Evolutionary conservation across 1,284 basidiomycete species (phyloP), one percentile per base, ranked within the genome.

Genomic region (Ustilago hordei): DNA sequence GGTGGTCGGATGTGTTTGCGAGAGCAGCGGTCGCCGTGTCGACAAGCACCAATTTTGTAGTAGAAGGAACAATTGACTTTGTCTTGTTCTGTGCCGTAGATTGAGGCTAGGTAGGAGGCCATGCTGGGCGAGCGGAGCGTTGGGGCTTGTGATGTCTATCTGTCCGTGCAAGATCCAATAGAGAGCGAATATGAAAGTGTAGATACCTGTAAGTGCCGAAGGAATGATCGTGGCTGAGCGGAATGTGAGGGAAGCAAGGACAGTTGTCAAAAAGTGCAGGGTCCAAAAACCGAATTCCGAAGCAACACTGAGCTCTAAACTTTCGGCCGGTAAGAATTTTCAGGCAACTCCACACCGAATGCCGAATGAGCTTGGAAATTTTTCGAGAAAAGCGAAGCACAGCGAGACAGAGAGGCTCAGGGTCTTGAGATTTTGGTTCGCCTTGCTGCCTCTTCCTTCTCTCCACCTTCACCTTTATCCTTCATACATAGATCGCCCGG

Each of bases 1-100:
- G 94, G 93, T 1, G 97, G 97, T 83, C 93, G 92, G 87, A 98
- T 98, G 88, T 99, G 97, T 87, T 99, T 98, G 83, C 97, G 90
- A 3, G 94, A 97, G 86, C 95, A 97, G 68, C 95, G 91, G 82
- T 97, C 95, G n/a, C 95, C 95, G 87, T 97, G 95, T 41, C 95
- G 90, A 87, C 95, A 97, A 63, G 95, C 95, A 65, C 95, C 95
- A 88, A 97, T 97, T 92, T 95, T 95, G 89, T 95, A 95, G 87
- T 95, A 95, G 88, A 95, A 95, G 2, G 94, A 95, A 85, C 94
- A 95, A 84, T 95, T 95, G 69, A 95, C 94, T 81, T 94, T 92
- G 86, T 95, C 93, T 87, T 95, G 93, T 87, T 95, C 94, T 74
- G 82, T 84, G 45, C 84, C 82, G 62, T 84, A 84, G 65, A 84